Evolutionary conservation across 78 protist species (phyloP).

Genomic region (Polysphondylium violaceum): DNA sequence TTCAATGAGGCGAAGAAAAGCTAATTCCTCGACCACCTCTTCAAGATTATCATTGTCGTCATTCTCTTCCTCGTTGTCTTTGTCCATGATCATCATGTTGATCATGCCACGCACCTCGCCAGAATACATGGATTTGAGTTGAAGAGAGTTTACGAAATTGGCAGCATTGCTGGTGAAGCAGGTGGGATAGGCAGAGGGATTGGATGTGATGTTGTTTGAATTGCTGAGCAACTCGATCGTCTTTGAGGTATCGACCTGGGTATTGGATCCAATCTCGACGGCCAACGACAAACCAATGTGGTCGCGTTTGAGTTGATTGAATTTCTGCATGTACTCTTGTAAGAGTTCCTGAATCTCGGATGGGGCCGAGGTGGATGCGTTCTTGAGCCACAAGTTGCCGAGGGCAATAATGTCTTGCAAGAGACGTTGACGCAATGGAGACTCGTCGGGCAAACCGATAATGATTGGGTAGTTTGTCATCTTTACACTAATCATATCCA

Average conservation of each 20-base stretch:
- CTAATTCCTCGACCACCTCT: conserved; percentile 33
- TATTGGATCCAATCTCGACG: conserved; percentile 64
- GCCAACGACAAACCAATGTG: conserved; percentile 83
- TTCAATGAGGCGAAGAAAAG: conserved; percentile 26
- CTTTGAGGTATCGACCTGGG: neutral
- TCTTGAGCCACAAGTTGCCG: conserved; percentile 74
- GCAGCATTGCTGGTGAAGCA: conserved; percentile 56
- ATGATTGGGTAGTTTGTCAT: conserved; percentile 7
- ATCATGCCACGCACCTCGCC: conserved; percentile 83
- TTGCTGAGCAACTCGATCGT: neutral
- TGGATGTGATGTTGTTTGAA: too few species aligned
- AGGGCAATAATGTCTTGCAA: conserved; percentile 42
- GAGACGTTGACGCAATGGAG: conserved; percentile 38
- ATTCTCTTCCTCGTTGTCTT: neutral
- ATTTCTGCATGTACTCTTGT: conserved; percentile 65
- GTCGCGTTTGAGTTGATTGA: conserved; percentile 15
- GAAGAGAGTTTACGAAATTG: conserved; percentile 41
- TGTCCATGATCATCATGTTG: conserved; percentile 36
- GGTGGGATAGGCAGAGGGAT: neutral
- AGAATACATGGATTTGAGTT: conserved; percentile 49
- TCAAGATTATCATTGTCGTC: conserved; percentile 28
- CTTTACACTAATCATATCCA: conserved; percentile 52
- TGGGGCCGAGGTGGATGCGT: conserved; percentile 64
- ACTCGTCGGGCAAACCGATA: conserved; percentile 73
- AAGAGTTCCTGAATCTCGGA: conserved; percentile 57